Evolutionary conservation across 306 rosid genomes (phyloP).

Genomic region (Rubus idaeus): DNA sequence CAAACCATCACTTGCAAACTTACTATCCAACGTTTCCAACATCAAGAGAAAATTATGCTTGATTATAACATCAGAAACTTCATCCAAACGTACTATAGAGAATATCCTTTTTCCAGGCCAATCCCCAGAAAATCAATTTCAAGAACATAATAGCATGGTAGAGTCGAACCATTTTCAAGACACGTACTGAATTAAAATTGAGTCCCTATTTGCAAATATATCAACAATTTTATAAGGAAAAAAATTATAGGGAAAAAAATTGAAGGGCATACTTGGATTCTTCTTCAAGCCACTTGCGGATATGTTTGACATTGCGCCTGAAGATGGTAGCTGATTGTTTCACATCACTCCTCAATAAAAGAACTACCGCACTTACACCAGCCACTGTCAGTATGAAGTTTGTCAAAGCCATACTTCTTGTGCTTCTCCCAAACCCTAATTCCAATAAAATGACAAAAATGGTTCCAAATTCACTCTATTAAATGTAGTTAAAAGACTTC

Average conservation of each 20-base stretch:
- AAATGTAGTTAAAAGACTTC: too few relatives aligned
- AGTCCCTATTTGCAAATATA: neutral
- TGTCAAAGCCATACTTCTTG: conserved; percentile 42
- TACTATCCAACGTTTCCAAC: neutral
- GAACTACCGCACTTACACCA: conserved; percentile 50
- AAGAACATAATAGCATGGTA: neutral
- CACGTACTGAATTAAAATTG: neutral
- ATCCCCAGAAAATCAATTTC: neutral
- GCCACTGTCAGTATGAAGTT: conserved; percentile 54
- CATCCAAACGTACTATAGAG: neutral
- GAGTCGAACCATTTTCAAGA: neutral
- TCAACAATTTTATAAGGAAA: too few relatives aligned
- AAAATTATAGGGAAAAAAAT: neutral
- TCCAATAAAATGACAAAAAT: too few relatives aligned
- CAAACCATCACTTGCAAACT: neutral
- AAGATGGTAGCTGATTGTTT: conserved; percentile 32
- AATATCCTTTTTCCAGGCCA: neutral
- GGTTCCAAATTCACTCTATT: too few relatives aligned
- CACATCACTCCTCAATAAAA: conserved; percentile 47
- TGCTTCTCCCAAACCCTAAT: conserved; percentile 3
- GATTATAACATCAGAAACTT: conserved; percentile 1
- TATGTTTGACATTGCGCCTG: conserved; percentile 41
- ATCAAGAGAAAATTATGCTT: neutral
- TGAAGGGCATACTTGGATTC: conserved; percentile 32
- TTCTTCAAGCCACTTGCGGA: conserved; percentile 51